Percentiles rank a stretch among this genome's conserved stretches.
These are phyloP conservation scores for Limtongozyma cylindracea DNA, from an alignment of 805 yeast genomes.

Conservation along the genomic window DNA sequence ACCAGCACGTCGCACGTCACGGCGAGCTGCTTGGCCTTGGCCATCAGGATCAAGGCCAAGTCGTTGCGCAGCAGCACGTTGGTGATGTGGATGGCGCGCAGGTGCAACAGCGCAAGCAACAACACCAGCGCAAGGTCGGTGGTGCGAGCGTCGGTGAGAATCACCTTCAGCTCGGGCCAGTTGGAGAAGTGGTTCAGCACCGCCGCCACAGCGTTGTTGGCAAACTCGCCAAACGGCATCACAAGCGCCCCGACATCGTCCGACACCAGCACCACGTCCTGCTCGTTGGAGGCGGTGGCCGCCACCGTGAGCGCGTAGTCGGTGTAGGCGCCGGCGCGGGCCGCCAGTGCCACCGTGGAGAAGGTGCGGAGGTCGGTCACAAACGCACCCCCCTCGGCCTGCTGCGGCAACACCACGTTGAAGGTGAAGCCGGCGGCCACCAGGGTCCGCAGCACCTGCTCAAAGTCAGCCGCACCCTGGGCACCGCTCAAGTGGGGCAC, in stretches of 20 bases:
- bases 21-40: constrained; percentile 55
- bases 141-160: constrained; percentile 77
- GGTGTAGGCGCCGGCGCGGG: constrained; percentile 38
- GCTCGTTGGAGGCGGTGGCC: constrained; percentile 48
- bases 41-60: constrained; percentile 59
- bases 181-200: constrained; percentile 55
- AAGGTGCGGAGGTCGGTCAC: constrained; percentile 38
- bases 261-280: constrained; percentile 33
- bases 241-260: constrained; percentile 52
- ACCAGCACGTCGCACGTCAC: constrained; percentile 85
- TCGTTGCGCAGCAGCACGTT: constrained; percentile 67
- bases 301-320: constrained; percentile 71
- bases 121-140: constrained; percentile 85
- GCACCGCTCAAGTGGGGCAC: constrained; percentile 45
- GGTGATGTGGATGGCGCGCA: constrained; percentile 68
- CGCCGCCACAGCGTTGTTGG: constrained; percentile 44
- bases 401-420: constrained; percentile 55
- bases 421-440: constrained; percentile 77
- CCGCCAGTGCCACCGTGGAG: constrained; percentile 35
- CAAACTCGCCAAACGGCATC: constrained; percentile 56
- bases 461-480: too few species aligned
- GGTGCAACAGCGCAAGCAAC: constrained; percentile 70
- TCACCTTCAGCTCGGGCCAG: constrained; percentile 72
- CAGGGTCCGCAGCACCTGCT: constrained; percentile 41
- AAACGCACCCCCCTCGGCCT: constrained; percentile 34